Percentiles rank a stretch among this genome's conserved stretches.
These are phyloP conservation scores for Zopfochytrium polystomum DNA, from an alignment of 371 early-diverging fungal species.

Conservation along the genomic window DNA sequence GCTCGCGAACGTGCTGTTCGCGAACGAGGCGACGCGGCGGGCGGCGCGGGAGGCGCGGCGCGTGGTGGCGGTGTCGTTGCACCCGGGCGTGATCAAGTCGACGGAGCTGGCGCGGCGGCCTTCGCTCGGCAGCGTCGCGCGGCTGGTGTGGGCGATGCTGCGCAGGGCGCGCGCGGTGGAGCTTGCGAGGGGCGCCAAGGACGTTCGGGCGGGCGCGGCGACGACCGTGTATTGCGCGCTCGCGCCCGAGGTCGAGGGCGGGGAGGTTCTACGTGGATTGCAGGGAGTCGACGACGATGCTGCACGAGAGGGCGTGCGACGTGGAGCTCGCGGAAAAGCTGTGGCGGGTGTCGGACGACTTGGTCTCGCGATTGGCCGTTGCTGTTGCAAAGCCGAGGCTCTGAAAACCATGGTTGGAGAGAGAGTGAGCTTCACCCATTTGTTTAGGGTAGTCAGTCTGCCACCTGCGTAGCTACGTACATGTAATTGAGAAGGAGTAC, in stretches of 20 bases:
- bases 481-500: no score
- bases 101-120: slow-evolving; percentile 20
- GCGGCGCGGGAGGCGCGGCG: slow-evolving; percentile 3
- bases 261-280: slow-evolving; percentile 15
- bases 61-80: slow-evolving; percentile 18
- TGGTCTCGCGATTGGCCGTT: no score
- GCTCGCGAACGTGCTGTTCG: slow-evolving; percentile 66
- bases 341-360: no score
- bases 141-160: slow-evolving; percentile 1
- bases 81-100: slow-evolving; percentile 17
- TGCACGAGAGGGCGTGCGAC: no score
- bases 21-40: slow-evolving; percentile 49
- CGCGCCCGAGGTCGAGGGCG: slow-evolving; percentile 13
- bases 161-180: no score
- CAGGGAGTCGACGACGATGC: no score
- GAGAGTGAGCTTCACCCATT: no score
- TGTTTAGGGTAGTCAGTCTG: no score
- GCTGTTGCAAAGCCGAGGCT: no score
- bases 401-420: no score
- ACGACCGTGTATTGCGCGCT: slow-evolving; percentile 21
- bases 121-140: slow-evolving; percentile 1
- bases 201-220: slow-evolving; percentile 22
- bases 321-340: no score
- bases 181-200: slow-evolving; percentile 12
- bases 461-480: no score